These are phyloP conservation scores for Tricholomella constricta DNA, from an alignment of 768 basidiomycete genomes.

Conservation along the genomic window DNA sequence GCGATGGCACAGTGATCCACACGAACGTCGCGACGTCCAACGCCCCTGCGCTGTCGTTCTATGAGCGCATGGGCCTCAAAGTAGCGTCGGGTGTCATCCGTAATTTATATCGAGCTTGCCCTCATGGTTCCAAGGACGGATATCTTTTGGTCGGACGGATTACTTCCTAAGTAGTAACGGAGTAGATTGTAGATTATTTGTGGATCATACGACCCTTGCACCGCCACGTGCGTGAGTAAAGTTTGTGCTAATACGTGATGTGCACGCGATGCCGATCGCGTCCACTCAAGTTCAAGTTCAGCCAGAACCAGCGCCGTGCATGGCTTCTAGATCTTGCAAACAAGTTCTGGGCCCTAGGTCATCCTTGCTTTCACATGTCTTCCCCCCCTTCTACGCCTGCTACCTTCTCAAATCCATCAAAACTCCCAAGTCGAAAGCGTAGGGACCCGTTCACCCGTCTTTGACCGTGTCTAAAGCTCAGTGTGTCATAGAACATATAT, in stretches of 20 bases:
- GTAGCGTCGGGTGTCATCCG: slow-evolving; percentile 34
- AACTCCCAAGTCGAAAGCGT: slow-evolving; percentile 49
- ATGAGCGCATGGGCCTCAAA: slow-evolving; percentile 43
- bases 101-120: slow-evolving; percentile 40
- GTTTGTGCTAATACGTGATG: no score
- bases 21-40: slow-evolving; percentile 51
- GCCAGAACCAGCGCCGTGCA: no score
- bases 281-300: no score
- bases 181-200: no score
- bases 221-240: no score
- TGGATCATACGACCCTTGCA: no score
- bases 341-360: slow-evolving; percentile 15
- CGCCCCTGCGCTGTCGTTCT: slow-evolving; percentile 41
- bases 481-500: slow-evolving; percentile 64
- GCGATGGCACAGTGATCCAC: slow-evolving; percentile 35
- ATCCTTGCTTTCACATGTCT: slow-evolving; percentile 40
- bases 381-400: slow-evolving; percentile 81
- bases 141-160: slow-evolving; percentile 42
- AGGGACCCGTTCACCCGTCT: neutral
- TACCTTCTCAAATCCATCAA: slow-evolving; percentile 75
- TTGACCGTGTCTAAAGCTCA: slow-evolving; percentile 3
- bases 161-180: no score
- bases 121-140: slow-evolving; percentile 41
- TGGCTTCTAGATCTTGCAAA: slow-evolving; percentile 10
- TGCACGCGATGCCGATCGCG: no score